These are phyloP conservation scores for Spergularia azorica DNA, from an alignment of 179 eudicot genomes.

Conservation along the genomic window DNA sequence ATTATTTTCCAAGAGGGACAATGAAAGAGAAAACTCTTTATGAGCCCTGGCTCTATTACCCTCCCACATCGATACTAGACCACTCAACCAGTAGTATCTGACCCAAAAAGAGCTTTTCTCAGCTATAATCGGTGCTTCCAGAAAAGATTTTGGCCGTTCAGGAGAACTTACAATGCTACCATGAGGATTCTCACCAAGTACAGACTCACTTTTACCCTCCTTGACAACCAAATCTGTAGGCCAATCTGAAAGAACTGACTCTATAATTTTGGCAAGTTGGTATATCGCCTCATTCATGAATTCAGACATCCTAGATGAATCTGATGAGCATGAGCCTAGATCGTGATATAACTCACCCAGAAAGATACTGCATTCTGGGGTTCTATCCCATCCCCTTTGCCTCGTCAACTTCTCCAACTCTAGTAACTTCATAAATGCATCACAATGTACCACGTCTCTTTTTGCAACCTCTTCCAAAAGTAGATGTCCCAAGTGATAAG, in stretches of 20 bases:
- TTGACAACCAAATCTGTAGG: constrained; percentile 40
- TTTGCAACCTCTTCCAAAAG: constrained; percentile 81
- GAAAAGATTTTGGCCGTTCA: constrained; percentile 28
- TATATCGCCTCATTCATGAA: constrained; percentile 68
- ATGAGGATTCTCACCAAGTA: constrained; percentile 27
- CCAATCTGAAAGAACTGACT: constrained; percentile 63
- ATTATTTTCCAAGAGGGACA: constrained; percentile 60
- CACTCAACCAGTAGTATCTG: constrained; percentile 89
- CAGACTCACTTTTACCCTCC: constrained; percentile 29
- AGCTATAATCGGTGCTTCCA: constrained; percentile 37
- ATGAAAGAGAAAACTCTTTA: constrained; percentile 63
- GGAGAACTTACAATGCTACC: constrained; percentile 32
- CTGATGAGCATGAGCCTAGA: constrained; percentile 57
- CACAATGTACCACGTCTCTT: constrained; percentile 49
- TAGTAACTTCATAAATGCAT: constrained; percentile 55
- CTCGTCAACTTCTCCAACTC: constrained; percentile 90
- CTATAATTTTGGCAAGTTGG: constrained; percentile 87
- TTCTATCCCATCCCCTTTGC: constrained; percentile 68
- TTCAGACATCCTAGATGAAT: constrained; percentile 45
- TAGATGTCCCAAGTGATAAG: constrained; percentile 79
- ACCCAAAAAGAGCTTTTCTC: constrained; percentile 77
- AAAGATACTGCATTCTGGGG: constrained; percentile 86
- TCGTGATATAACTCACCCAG: constrained; percentile 90
- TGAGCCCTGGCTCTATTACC: constrained; percentile 77
- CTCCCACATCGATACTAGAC: constrained; percentile 68